phyloP scores from a whole-genome alignment of 2,329 filamentous ascomycete species.

The Zelopaecilomyces penicillatus region DNA sequence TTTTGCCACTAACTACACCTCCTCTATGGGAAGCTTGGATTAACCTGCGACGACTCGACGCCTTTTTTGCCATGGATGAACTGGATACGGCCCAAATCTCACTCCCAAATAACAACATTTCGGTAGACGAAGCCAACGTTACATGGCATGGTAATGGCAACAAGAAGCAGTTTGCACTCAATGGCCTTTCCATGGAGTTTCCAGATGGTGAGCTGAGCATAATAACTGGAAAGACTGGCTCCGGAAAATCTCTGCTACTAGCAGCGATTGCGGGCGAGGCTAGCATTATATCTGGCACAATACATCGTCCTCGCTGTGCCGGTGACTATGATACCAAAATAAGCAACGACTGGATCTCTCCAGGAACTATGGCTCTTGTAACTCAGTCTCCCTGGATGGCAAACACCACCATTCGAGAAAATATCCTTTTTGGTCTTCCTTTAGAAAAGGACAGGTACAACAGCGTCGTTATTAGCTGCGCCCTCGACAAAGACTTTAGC shows the following conservation, averaged over 20 bases:
- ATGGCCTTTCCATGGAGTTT: slow-evolving; percentile 4
- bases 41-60: slow-evolving; percentile 5
- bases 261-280: slow-evolving; percentile 7
- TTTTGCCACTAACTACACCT: slow-evolving; percentile 2
- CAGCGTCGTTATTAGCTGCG: slow-evolving; percentile 60
- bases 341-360: slow-evolving; percentile 2
- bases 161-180: slow-evolving; percentile 1
- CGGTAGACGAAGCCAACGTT: neutral
- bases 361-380: slow-evolving; percentile 1
- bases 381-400: slow-evolving; percentile 71
- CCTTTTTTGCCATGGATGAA: neutral
- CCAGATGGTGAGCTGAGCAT: slow-evolving; percentile 5
- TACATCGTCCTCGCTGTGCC: slow-evolving; percentile 1
- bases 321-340: neutral
- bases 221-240: slow-evolving; percentile 8
- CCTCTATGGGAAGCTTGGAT: slow-evolving; percentile 4
- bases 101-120: neutral
- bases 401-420: slow-evolving; percentile 63
- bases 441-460: slow-evolving; percentile 55
- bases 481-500: slow-evolving; percentile 60
- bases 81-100: slow-evolving; percentile 1
- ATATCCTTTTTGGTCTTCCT: slow-evolving; percentile 63
- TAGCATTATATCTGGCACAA: slow-evolving; percentile 2
- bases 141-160: too few species aligned
- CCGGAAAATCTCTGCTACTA: slow-evolving; percentile 8